Evolutionary conservation across 2,329 filamentous ascomycete species (phyloP).

Genomic region (Cytospora schulzeri): DNA sequence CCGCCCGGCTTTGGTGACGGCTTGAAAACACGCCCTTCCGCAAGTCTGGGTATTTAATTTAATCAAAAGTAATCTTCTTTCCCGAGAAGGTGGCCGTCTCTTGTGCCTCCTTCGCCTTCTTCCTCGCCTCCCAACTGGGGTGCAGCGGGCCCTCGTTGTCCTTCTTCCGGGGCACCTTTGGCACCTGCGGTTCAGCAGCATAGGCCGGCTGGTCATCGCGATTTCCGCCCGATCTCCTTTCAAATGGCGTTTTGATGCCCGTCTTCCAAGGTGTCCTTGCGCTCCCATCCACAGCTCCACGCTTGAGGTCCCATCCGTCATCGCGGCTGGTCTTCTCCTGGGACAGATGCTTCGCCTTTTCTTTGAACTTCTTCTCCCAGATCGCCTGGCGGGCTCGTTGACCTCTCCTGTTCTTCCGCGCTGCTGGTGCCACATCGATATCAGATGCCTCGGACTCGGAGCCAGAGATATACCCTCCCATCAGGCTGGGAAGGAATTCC

Average conservation of each 20-base stretch:
- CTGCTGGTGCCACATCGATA: constrained; percentile 59
- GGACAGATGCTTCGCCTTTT: constrained; percentile 67
- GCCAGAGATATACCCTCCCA: constrained; percentile 78
- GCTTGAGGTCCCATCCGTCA: constrained; percentile 60
- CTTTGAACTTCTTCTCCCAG: constrained; percentile 78
- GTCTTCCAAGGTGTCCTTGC: constrained; percentile 56
- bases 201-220: constrained; percentile 6
- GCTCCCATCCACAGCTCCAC: constrained; percentile 53
- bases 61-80: constrained; percentile 63
- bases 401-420: constrained; percentile 73
- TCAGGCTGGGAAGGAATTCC: constrained; percentile 73
- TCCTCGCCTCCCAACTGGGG: constrained; percentile 66
- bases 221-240: constrained; percentile 22
- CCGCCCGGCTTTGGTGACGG: neutral
- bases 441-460: constrained; percentile 68
- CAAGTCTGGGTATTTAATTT: constrained; percentile 28
- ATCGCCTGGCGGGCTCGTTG: constrained; percentile 78
- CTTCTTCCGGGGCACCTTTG: constrained; percentile 20
- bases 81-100: constrained; percentile 56
- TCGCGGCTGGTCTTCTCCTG: constrained; percentile 46
- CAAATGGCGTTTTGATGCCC: constrained; percentile 43
- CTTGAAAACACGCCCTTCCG: constrained; percentile 4
- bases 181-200: constrained; percentile 7
- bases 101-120: constrained; percentile 60
- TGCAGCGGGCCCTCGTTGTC: constrained; percentile 51